These are phyloP conservation scores for Cardamine resedifolia DNA, from an alignment of 345 rosid genomes.

Conservation along the genomic window DNA sequence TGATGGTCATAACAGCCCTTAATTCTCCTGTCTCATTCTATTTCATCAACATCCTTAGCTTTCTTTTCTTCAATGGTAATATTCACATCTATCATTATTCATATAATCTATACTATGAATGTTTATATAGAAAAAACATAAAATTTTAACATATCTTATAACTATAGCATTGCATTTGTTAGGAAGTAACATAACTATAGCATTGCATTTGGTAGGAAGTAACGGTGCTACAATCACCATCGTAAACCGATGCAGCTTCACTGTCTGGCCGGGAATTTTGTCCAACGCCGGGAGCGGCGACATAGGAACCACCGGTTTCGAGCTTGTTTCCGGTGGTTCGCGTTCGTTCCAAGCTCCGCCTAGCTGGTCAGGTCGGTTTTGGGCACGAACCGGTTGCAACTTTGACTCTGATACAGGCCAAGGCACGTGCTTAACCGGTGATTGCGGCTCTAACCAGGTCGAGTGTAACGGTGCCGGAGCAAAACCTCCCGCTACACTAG, in stretches of 20 bases:
- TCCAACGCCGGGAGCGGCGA: conserved; percentile 46
- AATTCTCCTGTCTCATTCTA: conserved; percentile 25
- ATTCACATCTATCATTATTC: not conserved
- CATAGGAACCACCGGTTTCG: conserved; percentile 56
- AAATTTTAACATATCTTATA: not conserved
- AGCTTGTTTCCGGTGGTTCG: conserved; percentile 50
- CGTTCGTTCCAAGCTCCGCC: conserved; percentile 52
- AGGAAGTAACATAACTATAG: conserved; percentile 37
- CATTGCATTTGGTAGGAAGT: conserved; percentile 41
- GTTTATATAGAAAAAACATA: not conserved
- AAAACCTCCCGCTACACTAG: conserved; percentile 63
- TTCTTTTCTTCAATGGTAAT: conserved; percentile 34
- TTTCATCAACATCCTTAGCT: conserved; percentile 24
- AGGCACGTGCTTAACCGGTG: conserved; percentile 58
- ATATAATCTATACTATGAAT: not conserved
- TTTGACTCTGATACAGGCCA: conserved; percentile 48
- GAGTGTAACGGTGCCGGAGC: conserved; percentile 70
- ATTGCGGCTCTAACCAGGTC: conserved; percentile 63
- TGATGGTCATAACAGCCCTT: conserved; percentile 25
- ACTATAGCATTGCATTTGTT: conserved; percentile 19
- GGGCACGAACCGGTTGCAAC: conserved; percentile 69
- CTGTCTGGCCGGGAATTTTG: conserved; percentile 76
- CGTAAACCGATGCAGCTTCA: conserved; percentile 55
- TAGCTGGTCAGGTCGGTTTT: conserved; percentile 73
- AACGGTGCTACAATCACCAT: conserved; percentile 57